These are phyloP conservation scores for Paraphoma sp. DNA, from an alignment of 2,329 filamentous ascomycete genomes.

Conservation along the genomic window DNA sequence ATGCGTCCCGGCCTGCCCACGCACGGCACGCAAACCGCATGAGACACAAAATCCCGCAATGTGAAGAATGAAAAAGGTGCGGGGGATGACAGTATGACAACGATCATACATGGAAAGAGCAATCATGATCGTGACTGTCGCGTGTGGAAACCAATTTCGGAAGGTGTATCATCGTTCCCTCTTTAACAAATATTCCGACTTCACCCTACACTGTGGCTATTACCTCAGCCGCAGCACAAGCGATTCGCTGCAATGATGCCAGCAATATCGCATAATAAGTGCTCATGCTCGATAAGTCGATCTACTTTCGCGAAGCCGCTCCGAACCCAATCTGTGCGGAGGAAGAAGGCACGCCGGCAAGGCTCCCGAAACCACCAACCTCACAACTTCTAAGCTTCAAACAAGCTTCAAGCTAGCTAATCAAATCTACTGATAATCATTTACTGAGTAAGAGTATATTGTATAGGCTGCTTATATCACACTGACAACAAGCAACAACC, in stretches of 20 bases:
- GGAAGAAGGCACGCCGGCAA: slow-evolving; percentile 1
- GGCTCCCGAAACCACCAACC: background rate
- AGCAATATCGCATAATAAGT: background rate
- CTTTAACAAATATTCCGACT: background rate
- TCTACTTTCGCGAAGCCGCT: background rate
- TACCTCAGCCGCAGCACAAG: background rate
- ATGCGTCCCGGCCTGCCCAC: background rate
- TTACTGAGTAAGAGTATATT: background rate
- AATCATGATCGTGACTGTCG: background rate
- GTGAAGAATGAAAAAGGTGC: background rate
- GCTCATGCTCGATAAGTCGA: background rate
- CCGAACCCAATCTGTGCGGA: background rate
- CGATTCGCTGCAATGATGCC: background rate
- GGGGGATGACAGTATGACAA: background rate
- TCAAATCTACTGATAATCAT: background rate
- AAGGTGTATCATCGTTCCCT: background rate
- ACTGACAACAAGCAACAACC: background rate
- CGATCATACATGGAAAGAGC: background rate
- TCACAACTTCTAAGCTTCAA: background rate
- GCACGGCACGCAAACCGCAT: background rate
- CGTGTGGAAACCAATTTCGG: background rate
- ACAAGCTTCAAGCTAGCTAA: background rate
- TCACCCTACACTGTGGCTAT: background rate
- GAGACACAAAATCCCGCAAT: background rate
- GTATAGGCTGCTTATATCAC: background rate